Evolutionary conservation across 805 yeast species (phyloP).

Genomic region (Schwanniomyces vanrijiae): DNA sequence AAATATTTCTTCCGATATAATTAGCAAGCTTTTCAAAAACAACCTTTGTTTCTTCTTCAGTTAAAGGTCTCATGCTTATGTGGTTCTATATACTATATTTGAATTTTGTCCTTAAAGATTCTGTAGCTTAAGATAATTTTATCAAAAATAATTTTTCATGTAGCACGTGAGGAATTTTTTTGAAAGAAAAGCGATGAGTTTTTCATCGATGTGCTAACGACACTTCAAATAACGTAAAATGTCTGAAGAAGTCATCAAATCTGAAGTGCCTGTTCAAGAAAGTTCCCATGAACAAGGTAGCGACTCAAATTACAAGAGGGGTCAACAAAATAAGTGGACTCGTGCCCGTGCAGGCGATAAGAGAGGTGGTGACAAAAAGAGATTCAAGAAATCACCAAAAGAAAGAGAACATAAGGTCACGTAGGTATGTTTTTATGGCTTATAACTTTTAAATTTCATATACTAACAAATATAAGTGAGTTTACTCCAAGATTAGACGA

Average conservation of each 20-base stretch:
- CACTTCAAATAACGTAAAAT: background rate
- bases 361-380: slow-evolving; percentile 17
- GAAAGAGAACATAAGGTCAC: slow-evolving; percentile 40
- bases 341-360: slow-evolving; percentile 20
- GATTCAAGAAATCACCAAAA: slow-evolving; percentile 15
- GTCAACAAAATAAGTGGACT: slow-evolving; percentile 35
- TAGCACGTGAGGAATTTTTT: slow-evolving; percentile 2
- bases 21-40: slow-evolving; percentile 95
- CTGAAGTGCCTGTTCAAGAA: slow-evolving; percentile 2
- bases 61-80: slow-evolving; percentile 77
- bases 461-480: slow-evolving; percentile 19
- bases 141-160: slow-evolving; percentile 4
- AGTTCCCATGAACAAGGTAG: slow-evolving; percentile 30
- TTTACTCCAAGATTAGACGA: slow-evolving; percentile 53
- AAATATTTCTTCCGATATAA: slow-evolving; percentile 94
- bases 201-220: background rate
- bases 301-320: slow-evolving; percentile 41
- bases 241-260: slow-evolving; percentile 6
- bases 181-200: slow-evolving; percentile 7
- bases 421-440: slow-evolving; percentile 53
- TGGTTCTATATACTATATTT: background rate
- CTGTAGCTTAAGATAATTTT: background rate
- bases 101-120: background rate
- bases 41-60: slow-evolving; percentile 95
- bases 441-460: background rate